Evolutionary conservation across 2,329 filamentous ascomycete genomes (phyloP), one percentile per base, ranked within the genome.

Genomic region (Aspergillus brasiliensis): DNA sequence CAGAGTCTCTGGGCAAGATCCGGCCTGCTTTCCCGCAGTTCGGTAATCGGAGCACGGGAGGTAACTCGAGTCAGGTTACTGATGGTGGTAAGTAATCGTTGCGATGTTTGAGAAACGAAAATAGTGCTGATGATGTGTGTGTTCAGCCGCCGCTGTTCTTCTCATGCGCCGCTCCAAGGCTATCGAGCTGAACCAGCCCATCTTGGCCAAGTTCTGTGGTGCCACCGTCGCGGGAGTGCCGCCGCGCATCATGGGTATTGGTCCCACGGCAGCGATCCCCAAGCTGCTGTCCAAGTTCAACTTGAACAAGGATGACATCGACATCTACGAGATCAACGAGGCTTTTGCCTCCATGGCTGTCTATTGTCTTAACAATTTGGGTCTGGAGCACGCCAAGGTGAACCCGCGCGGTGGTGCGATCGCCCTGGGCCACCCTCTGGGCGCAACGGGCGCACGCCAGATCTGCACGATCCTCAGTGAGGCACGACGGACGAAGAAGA

Each of bases 261-360:
- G 80, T 8, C 80, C 80, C 31, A 78, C 79, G 8, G 77, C 86
- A 65, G 86, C 86, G 19, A 86, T 88, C 62, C 86, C 86, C 63
- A 99, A 99, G 86, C 87, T 99, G 28, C 85, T 99, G 48, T 79
- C 79, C 72, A 89, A 95, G 80, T 88, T 89, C 84, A 87, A 89
- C 78, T 79, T 99, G 62, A 86, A 84, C 23, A 81, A 96, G 56
- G 85, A 89, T 60, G 95, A 98, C 69, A 86, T 95, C 63, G 95
- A 99, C 73, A 84, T 98, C 37, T 83, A 94, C 68, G 95, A 98
- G 84, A 80, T 99, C 73, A 99, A 99, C 82, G 95, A 99, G 84
- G 95, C 95, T 1, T 99, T 99, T 72, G 94, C 93, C 21, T 95
- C 91, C 55, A 98, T 98, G 95, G 93, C 92, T 1, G 93, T 97